These are phyloP conservation scores for Allium sativum DNA, from an alignment of 106 monocot genomes.

Conservation along the genomic window DNA sequence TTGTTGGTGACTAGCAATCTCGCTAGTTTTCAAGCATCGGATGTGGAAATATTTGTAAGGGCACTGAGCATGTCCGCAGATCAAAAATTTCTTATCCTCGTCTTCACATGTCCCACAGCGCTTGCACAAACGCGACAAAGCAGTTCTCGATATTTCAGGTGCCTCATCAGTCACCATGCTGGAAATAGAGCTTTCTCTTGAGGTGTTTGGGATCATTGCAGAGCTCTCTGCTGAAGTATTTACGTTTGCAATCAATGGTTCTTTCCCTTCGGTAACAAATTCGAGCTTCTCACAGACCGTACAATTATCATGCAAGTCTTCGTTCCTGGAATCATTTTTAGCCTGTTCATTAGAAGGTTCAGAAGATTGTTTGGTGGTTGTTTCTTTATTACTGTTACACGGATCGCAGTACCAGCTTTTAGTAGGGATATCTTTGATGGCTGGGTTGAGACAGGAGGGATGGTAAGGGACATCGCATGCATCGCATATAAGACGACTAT, in stretches of 20 bases:
- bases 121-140: constrained; percentile 42
- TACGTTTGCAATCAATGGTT: constrained; percentile 1
- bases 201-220: constrained; percentile 7
- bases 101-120: constrained; percentile 56
- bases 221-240: constrained; percentile 32
- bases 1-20: constrained; percentile 43
- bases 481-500: constrained; percentile 67
- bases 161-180: constrained; percentile 34
- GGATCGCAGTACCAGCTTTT: constrained; percentile 47
- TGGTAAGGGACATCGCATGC: constrained; percentile 68
- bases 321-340: constrained; percentile 8
- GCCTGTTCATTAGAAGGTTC: not conserved
- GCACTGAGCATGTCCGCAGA: constrained; percentile 50
- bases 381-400: constrained; percentile 13
- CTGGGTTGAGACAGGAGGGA: constrained; percentile 44
- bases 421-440: constrained; percentile 23
- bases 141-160: constrained; percentile 26
- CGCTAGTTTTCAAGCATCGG: constrained; percentile 44
- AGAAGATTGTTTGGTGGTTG: constrained; percentile 11
- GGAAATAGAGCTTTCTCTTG: constrained; percentile 33
- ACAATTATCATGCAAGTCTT: constrained; percentile 47
- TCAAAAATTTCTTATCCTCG: constrained; percentile 43
- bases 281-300: constrained; percentile 57
- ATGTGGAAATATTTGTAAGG: constrained; percentile 62
- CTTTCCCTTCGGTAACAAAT: constrained; percentile 17